Conservation (phyloP, 768 basidiomycete genomes). For the Russula sp. region DNA sequence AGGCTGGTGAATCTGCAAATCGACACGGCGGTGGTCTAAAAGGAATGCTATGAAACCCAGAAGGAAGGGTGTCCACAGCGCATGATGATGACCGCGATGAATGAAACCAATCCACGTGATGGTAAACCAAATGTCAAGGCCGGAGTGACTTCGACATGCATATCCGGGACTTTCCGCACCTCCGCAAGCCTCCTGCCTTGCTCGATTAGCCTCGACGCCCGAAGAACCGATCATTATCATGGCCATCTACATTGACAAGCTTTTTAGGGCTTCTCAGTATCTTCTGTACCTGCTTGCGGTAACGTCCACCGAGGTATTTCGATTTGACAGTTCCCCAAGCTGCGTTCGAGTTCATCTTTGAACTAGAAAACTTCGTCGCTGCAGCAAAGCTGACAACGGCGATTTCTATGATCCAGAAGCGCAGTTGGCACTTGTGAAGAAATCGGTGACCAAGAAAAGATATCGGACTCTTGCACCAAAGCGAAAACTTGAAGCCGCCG, state of each 20-base stretch:
- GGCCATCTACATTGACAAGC: no score
- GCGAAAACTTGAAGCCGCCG: no score
- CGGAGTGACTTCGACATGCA: no score
- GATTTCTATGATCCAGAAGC: background rate
- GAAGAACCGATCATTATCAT: background rate
- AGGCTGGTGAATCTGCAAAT: background rate
- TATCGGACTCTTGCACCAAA: no score
- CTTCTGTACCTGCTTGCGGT: background rate
- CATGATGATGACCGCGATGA: no score
- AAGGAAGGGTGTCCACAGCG: background rate
- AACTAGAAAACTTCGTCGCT: background rate
- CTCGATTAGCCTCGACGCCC: no score
- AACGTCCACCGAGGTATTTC: background rate
- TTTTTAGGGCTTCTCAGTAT: background rate
- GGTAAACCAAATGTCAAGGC: no score
- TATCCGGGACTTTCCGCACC: no score
- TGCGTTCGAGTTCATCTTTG: background rate
- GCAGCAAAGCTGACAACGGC: background rate
- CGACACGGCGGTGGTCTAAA: background rate
- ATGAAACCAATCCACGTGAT: no score
- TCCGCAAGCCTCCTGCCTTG: no score
- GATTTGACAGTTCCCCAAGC: background rate
- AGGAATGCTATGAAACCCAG: background rate
- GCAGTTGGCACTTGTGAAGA: no score
- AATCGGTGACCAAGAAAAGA: no score